phyloP scores from a whole-genome alignment of 2,329 filamentous ascomycete genomes.

The Byssothecium circinans region DNA sequence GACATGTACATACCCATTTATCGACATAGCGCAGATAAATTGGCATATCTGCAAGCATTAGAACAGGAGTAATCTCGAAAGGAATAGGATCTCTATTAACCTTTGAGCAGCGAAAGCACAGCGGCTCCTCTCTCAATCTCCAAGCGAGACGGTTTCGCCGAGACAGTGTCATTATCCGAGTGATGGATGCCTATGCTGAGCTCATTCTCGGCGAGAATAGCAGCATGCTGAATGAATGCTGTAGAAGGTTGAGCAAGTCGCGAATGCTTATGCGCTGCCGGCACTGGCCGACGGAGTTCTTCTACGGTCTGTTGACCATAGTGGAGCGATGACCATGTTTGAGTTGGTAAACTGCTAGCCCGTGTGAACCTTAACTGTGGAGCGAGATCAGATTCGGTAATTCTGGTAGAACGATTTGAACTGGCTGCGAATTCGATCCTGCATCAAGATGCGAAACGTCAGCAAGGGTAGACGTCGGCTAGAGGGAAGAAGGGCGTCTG shows the following conservation, averaged over 20 bases:
- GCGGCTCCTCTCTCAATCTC: constrained; percentile 32
- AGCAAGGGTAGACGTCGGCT: background rate
- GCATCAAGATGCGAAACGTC: background rate
- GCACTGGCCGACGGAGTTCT: constrained; percentile 20
- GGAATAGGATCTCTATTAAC: background rate
- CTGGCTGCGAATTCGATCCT: background rate
- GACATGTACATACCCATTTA: constrained; percentile 17
- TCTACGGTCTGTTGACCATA: constrained; percentile 15
- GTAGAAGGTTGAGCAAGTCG: constrained; percentile 12
- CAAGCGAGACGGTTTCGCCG: constrained; percentile 13
- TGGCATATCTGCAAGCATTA: constrained; percentile 16
- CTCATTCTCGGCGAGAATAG: constrained; percentile 34
- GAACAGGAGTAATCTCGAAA: background rate
- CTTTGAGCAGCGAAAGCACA: constrained; percentile 29
- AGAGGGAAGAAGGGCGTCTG: too few species aligned
- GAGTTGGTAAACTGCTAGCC: constrained; percentile 19
- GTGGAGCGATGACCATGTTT: constrained; percentile 13
- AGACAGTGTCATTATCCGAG: constrained; percentile 1
- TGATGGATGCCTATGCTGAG: constrained; percentile 26
- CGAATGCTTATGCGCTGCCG: constrained; percentile 8
- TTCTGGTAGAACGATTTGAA: background rate
- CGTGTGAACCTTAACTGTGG: constrained; percentile 10
- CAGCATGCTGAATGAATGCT: constrained; percentile 29
- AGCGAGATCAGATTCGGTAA: background rate
- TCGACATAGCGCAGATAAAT: constrained; percentile 34